Base-by-base conservation (phyloP, 75 land plant genomes). In the Pinus taeda region DNA sequence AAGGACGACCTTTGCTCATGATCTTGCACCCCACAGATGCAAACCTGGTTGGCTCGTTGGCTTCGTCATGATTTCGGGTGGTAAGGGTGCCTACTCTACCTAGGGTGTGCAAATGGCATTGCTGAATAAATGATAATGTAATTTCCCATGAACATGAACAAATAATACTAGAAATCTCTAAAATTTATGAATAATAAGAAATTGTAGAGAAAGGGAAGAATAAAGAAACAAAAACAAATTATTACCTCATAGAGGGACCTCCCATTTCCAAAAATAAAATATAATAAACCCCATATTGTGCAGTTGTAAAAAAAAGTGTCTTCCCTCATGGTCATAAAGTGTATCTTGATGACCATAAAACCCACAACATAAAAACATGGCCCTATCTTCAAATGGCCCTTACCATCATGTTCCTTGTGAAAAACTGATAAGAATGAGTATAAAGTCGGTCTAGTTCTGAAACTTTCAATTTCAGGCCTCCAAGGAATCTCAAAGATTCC, bases 241-340 rank as follows among this genome's bases (percentile, higher is more conserved):
- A 82, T 22, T 21, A 63, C 77, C 69, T 76, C 26, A 57, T 82
- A 78, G 36, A 82, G 61, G 13, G 84, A 82, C 56, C 84, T 73
- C 17, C 84, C 84, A 21, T 82, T 72, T 69, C 84, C 84, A 65
- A 82, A 82, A 6, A 82, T 74, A 49, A 82, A 82, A 49, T 82
- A 81, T 20, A 82, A 69, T 9, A 59, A 53, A 56, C 84, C 84
- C 15, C 30, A 15, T 11, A 82, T 78, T 58, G 42, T 79, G 81
- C 76, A 82, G 36, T 78, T 55, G 57, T 30, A 62, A 73, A 59
- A 82, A 82, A 81, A 72, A 82, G 26, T 79, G 84, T 1, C 81
- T 79, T 9, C 84, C 84, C 12, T 37, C 57, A 26, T 82, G 81
- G 57, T 82, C 84, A 15, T 78, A 82, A 36, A 82, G 81, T 3